Base-by-base conservation (phyloP, 2,329 filamentous ascomycete genomes). In the Thielaviopsis musarum region DNA sequence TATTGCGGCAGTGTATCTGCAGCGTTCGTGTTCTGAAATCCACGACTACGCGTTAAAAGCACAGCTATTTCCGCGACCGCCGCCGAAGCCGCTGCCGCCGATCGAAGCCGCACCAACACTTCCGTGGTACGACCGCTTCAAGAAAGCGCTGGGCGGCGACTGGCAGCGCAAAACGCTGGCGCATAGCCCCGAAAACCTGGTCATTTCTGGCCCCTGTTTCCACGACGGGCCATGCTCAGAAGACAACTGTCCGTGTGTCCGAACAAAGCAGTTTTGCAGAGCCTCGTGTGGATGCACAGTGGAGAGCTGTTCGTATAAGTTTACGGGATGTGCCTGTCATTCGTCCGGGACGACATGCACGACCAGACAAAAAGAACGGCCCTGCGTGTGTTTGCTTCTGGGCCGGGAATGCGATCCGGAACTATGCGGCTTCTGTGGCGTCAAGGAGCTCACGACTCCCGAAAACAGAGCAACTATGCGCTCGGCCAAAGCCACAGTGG, bases 391-490 rank as follows among this genome's bases (percentile, higher is more conserved):
- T 65, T 75, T 82, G 21, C 76, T 79, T 65, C 75, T 88, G 57
- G 85, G 87, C 64, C 79, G 88, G 48, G 88, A 94, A 70, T 94
- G 88, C 66, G 88, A 93, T 65, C 82, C 87, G 1, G 81, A 85
- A 61, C 74, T 91, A 13, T 94, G 88, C 66, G 76, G 76, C 17
- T 75, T 74, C 9, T 93, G 88, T 65, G 87, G 87, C 28, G 85
- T 62, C 26, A 52, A 41, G 15, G 61, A 60, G 38, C 57, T 58
- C 12, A 58, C 54, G 6, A 24, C 53, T 5, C 55, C 55, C 10
- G 45, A 49, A 28, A 62, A 62, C 51, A 51, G 57, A 21, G 17
- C 52, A 19, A 15, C n/a, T 4, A 24, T 52, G 5, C 48, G 52
- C 13, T 30, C 38, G 9, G 76, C 82, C 13, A 69, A 71, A 1